Conservation (phyloP, 1,284 basidiomycete genomes). For the Trametes sp. region DNA sequence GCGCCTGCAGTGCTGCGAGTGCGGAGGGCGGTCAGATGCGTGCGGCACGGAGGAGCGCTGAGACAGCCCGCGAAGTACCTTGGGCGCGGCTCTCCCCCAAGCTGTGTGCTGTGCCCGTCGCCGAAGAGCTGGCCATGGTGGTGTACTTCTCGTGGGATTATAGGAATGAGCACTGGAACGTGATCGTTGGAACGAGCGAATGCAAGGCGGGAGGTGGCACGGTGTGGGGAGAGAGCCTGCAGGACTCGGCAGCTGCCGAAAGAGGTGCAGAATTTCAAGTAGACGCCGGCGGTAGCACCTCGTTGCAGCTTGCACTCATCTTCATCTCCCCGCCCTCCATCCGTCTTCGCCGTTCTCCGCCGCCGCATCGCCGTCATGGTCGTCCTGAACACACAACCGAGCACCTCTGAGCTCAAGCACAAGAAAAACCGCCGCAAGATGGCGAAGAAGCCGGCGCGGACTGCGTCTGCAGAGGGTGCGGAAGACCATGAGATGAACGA, state of each 20-base stretch:
- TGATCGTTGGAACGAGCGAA: neutral
- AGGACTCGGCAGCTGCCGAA: slow-evolving; percentile 31
- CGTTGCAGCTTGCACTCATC: slow-evolving; percentile 20
- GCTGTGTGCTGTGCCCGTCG: slow-evolving; percentile 34
- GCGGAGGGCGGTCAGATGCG: slow-evolving; percentile 24
- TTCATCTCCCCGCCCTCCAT: slow-evolving; percentile 4
- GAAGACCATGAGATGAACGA: slow-evolving; percentile 52
- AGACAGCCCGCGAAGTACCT: slow-evolving; percentile 34
- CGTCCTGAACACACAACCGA: slow-evolving; percentile 53
- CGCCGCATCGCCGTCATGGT: slow-evolving; percentile 55
- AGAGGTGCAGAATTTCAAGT: slow-evolving; percentile 29
- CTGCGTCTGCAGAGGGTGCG: slow-evolving; percentile 32
- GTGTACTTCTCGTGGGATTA: neutral
- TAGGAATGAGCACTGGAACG: neutral
- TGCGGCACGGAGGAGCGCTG: slow-evolving; percentile 16
- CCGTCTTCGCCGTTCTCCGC: neutral
- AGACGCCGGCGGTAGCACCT: slow-evolving; percentile 27
- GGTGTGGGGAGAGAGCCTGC: slow-evolving; percentile 9
- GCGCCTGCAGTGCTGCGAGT: slow-evolving; percentile 56
- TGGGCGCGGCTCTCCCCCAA: slow-evolving; percentile 43
- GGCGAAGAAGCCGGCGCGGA: slow-evolving; percentile 46
- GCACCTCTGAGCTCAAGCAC: slow-evolving; percentile 42
- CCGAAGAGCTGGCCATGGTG: slow-evolving; percentile 24
- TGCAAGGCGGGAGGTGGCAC: slow-evolving; percentile 9
- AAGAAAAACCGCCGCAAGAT: slow-evolving; percentile 67